Conservation (phyloP, 208 protist genomes). For the Leishmania guyanensis region DNA sequence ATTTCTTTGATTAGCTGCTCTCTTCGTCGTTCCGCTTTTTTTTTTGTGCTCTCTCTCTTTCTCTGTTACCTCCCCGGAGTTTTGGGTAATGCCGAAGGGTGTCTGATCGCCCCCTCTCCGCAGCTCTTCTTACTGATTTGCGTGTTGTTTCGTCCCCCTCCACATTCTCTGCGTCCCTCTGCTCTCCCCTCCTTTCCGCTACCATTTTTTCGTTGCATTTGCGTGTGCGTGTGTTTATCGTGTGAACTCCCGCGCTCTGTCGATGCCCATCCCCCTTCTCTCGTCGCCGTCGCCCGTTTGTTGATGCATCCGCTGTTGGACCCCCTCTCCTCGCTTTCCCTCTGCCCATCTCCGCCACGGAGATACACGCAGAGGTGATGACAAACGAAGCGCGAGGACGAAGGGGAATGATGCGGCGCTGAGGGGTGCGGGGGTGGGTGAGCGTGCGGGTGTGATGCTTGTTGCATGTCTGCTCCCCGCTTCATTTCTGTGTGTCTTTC, state of each 20-base stretch:
- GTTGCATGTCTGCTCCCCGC: neutral
- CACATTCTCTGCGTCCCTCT: no score
- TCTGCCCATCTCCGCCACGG: neutral
- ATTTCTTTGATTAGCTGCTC: no score
- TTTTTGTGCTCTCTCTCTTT: no score
- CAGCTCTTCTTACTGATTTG: no score
- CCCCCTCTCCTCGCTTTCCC: neutral
- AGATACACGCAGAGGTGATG: neutral
- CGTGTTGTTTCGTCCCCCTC: no score
- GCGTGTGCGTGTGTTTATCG: neutral
- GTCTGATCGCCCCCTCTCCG: no score
- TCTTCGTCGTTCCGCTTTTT: no score
- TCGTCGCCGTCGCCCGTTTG: neutral
- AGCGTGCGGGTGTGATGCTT: neutral
- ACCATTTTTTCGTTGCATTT: neutral
- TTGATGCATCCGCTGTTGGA: neutral
- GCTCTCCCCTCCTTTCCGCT: no score
- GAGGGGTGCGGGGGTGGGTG: neutral
- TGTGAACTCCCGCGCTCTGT: neutral
- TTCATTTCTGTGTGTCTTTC: neutral
- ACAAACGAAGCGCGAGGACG: neutral
- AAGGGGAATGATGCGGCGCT: neutral
- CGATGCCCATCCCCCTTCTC: neutral
- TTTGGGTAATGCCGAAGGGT: no score
- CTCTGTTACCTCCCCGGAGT: no score